phyloP scores from a whole-genome alignment of 768 basidiomycete genomes.

The Lepiota brunneoincarnata region DNA sequence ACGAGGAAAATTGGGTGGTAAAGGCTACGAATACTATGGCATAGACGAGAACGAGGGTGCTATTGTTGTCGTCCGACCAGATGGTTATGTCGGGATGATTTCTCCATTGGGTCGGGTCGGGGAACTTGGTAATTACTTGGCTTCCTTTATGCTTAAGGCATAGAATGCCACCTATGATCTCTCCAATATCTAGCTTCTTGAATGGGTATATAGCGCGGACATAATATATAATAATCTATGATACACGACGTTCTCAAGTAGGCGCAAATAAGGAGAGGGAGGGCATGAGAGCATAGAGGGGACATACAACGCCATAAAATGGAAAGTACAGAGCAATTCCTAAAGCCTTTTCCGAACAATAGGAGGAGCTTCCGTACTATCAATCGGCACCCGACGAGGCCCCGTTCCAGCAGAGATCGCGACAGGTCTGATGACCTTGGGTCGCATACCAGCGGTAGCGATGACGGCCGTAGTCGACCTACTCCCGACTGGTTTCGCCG shows the following conservation, averaged over 20 bases:
- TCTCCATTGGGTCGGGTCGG: slow-evolving; percentile 43
- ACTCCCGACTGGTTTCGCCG: slow-evolving; percentile 13
- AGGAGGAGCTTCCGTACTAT: slow-evolving; percentile 60
- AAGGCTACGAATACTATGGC: slow-evolving; percentile 57
- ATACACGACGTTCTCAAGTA: not conserved
- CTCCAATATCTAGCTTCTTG: not conserved
- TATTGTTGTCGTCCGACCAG: slow-evolving; percentile 57
- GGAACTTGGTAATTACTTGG: slow-evolving; percentile 46
- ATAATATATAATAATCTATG: not conserved
- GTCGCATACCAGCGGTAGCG: slow-evolving; percentile 13
- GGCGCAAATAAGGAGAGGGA: not conserved
- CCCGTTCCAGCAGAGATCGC: slow-evolving; percentile 41
- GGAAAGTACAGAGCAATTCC: not conserved
- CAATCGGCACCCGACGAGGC: slow-evolving; percentile 64
- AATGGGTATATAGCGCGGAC: too few species aligned
- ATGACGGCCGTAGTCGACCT: slow-evolving; percentile 12
- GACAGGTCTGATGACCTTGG: slow-evolving; percentile 15
- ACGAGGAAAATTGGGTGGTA: slow-evolving; percentile 42
- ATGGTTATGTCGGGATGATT: slow-evolving; percentile 63
- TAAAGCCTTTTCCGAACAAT: slow-evolving; percentile 15
- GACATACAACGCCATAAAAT: not conserved
- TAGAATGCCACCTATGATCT: not conserved
- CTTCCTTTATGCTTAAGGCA: slow-evolving; percentile 33
- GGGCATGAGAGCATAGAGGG: not conserved
- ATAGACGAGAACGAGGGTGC: slow-evolving; percentile 41